Evolutionary conservation across 2,329 filamentous ascomycete species (phyloP).

Genomic region (Didymella pinodella): DNA sequence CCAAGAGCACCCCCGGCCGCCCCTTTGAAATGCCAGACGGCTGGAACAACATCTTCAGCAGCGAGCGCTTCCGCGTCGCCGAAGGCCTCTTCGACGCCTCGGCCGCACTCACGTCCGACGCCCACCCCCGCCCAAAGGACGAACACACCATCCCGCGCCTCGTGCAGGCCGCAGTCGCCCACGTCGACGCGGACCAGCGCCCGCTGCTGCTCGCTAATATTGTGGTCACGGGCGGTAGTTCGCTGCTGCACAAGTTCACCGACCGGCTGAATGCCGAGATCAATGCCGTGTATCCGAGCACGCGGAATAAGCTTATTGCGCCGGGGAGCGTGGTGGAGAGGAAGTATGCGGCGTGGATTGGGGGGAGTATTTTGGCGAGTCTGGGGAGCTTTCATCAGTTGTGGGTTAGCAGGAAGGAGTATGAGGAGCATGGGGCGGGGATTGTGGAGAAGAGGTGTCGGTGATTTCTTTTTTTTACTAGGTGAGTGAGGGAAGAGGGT

Average conservation of each 20-base stretch:
- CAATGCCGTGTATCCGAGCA: constrained; percentile 79
- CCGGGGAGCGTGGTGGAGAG: constrained; percentile 86
- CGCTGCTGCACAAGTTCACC: constrained; percentile 87
- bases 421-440: constrained; percentile 88
- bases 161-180: constrained; percentile 77
- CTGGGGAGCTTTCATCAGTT: constrained; percentile 98
- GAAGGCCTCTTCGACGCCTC: constrained; percentile 92
- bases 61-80: constrained; percentile 83
- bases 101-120: constrained; percentile 67
- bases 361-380: constrained; percentile 93
- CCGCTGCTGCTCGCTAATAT: constrained; percentile 86
- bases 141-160: constrained; percentile 84
- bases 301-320: constrained; percentile 87
- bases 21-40: constrained; percentile 98
- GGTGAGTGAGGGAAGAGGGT: too few species aligned
- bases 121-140: constrained; percentile 66
- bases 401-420: constrained; percentile 98
- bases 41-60: constrained; percentile 92
- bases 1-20: constrained; percentile 75
- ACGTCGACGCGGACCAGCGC: constrained; percentile 88
- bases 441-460: constrained; percentile 98
- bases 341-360: constrained; percentile 93
- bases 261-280: constrained; percentile 90
- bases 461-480: constrained; percentile 51
- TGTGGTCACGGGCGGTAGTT: constrained; percentile 89